Evolutionary conservation across 768 basidiomycete genomes (phyloP).

Genomic region (Rhodotorula babjevae): DNA sequence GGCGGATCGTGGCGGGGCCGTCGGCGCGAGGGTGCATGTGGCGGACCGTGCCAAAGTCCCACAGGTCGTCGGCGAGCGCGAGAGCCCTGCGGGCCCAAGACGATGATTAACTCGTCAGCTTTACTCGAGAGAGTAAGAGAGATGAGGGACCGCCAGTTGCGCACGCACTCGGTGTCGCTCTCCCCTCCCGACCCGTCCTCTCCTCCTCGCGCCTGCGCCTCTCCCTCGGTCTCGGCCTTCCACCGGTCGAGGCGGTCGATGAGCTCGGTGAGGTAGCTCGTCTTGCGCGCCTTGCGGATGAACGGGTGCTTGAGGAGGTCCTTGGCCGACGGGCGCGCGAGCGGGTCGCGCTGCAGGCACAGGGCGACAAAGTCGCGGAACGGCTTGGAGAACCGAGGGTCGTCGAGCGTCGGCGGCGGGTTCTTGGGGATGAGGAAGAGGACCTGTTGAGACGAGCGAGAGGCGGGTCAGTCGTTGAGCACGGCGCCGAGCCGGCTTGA

Average conservation of each 20-base stretch:
- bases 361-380: constrained; percentile 91
- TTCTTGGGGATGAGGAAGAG: constrained; percentile 98
- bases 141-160: neutral
- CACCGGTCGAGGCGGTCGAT: constrained; percentile 67
- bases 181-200: constrained; percentile 42
- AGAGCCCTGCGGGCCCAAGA: constrained; percentile 9
- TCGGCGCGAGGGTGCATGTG: constrained; percentile 53
- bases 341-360: constrained; percentile 88
- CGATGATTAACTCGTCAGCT: neutral
- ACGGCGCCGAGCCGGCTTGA: too few species aligned
- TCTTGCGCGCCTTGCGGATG: constrained; percentile 88
- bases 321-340: constrained; percentile 83
- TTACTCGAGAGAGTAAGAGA: too few species aligned
- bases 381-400: constrained; percentile 76
- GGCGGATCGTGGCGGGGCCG: constrained; percentile 40
- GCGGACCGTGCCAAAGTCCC: constrained; percentile 97
- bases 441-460: constrained; percentile 56
- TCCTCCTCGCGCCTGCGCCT: constrained; percentile 63
- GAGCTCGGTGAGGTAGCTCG: constrained; percentile 86
- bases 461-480: too few species aligned
- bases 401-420: constrained; percentile 79
- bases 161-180: constrained; percentile 53
- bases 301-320: constrained; percentile 96
- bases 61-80: constrained; percentile 64
- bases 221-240: constrained; percentile 80